A percentile compares a stretch with the other conserved stretches of the same genome.
Conservation (phyloP, 306 rosid species). For the Senna siamea region DNA sequence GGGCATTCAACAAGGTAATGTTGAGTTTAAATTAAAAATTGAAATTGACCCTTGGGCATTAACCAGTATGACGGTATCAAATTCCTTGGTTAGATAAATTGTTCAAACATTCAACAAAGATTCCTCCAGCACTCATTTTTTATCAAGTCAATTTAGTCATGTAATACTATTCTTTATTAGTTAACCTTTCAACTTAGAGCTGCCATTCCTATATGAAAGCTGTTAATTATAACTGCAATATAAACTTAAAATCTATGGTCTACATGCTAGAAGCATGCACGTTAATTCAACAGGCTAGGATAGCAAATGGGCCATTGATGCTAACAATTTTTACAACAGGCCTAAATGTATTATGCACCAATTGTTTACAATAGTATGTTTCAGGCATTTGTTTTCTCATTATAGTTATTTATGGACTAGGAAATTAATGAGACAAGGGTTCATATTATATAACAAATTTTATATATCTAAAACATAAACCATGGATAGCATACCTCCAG, state of each 20-base stretch:
- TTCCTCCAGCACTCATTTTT: slow-evolving; percentile 8
- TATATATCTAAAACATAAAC: not conserved
- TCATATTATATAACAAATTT: not conserved
- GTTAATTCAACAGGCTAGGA: not conserved
- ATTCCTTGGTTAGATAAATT: not conserved
- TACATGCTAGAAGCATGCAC: not conserved
- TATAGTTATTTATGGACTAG: not conserved
- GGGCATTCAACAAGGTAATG: no score
- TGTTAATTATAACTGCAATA: not conserved
- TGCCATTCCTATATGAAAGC: not conserved
- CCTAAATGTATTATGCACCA: not conserved
- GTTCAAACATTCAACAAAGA: not conserved
- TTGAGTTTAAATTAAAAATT: no score
- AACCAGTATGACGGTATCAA: not conserved
- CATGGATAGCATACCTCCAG: slow-evolving; percentile 66
- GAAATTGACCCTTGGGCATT: no score
- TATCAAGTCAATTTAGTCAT: not conserved
- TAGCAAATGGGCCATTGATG: slow-evolving; percentile 14
- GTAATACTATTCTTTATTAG: no score
- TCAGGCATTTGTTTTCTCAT: slow-evolving; percentile 3
- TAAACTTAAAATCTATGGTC: not conserved
- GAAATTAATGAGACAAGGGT: not conserved
- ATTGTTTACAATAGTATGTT: not conserved
- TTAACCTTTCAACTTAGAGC: slow-evolving; percentile 13
- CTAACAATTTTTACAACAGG: slow-evolving; percentile 5